These are phyloP conservation scores for Artemisia annua DNA, from an alignment of 129 eudicot genomes.

Conservation along the genomic window DNA sequence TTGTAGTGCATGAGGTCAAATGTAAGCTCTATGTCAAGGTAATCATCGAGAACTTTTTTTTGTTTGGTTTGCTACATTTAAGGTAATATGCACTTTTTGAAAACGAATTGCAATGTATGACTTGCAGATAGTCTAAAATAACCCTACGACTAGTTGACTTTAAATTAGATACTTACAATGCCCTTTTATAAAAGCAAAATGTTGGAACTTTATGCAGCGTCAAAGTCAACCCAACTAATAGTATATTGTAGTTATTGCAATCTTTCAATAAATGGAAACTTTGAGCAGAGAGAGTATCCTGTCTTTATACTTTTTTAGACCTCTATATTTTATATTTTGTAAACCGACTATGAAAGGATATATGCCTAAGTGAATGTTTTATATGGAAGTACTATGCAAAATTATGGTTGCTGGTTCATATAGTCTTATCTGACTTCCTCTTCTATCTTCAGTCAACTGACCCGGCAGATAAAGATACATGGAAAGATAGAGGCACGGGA, in stretches of 20 bases:
- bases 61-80: background rate
- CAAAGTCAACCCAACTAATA: background rate
- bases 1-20: conserved; percentile 89
- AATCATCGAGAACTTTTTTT: conserved; percentile 21
- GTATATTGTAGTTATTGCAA: background rate
- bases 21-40: conserved; percentile 99
- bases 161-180: background rate
- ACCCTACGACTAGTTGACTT: background rate
- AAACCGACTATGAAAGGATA: background rate
- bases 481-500: conserved; percentile 95
- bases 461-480: conserved; percentile 70
- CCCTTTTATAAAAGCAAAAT: background rate
- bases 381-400: background rate
- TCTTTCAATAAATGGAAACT: background rate
- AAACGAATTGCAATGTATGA: background rate
- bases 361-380: background rate
- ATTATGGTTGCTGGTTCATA: background rate
- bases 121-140: background rate
- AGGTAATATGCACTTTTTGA: background rate
- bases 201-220: background rate
- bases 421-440: background rate
- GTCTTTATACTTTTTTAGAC: background rate
- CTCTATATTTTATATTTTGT: background rate
- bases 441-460: conserved; percentile 64
- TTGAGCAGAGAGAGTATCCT: background rate